These are phyloP conservation scores for Actinomortierella ambigua DNA, from an alignment of 371 early-diverging fungal genomes.

Conservation along the genomic window DNA sequence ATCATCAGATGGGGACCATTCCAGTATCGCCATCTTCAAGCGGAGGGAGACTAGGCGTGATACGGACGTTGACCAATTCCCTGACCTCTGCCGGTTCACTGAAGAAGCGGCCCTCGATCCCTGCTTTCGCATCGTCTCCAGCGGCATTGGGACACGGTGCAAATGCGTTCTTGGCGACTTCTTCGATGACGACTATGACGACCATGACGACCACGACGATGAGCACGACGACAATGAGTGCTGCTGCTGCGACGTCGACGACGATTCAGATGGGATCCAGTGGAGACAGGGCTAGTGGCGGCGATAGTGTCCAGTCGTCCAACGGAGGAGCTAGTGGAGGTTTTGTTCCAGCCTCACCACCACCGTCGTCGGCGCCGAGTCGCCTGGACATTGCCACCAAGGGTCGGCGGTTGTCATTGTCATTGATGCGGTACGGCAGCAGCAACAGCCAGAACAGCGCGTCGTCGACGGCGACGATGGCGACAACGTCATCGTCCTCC, in stretches of 20 bases:
- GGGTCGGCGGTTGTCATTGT: slow-evolving; percentile 27
- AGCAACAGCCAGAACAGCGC: no score
- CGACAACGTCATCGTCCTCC: background rate
- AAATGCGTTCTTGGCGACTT: background rate
- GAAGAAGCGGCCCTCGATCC: slow-evolving; percentile 29
- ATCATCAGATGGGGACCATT: no score
- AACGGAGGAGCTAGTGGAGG: no score
- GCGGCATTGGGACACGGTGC: background rate
- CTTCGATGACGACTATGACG: background rate
- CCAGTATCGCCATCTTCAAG: background rate
- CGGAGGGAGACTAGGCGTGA: slow-evolving; percentile 32
- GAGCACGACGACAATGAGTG: no score
- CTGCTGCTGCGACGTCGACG: no score
- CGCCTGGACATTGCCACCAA: slow-evolving; percentile 24
- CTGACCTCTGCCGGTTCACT: slow-evolving; percentile 19
- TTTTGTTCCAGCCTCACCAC: background rate
- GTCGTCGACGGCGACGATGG: no score
- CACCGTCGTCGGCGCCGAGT: slow-evolving; percentile 10
- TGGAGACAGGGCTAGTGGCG: no score
- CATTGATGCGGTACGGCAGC: slow-evolving; percentile 27
- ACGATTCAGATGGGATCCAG: no score
- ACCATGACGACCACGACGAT: no score
- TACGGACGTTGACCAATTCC: slow-evolving; percentile 37
- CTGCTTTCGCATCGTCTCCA: slow-evolving; percentile 17
- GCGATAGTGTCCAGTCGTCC: no score